Conservation (phyloP, 2,329 filamentous ascomycete species). For the Hypomyces perniciosus region DNA sequence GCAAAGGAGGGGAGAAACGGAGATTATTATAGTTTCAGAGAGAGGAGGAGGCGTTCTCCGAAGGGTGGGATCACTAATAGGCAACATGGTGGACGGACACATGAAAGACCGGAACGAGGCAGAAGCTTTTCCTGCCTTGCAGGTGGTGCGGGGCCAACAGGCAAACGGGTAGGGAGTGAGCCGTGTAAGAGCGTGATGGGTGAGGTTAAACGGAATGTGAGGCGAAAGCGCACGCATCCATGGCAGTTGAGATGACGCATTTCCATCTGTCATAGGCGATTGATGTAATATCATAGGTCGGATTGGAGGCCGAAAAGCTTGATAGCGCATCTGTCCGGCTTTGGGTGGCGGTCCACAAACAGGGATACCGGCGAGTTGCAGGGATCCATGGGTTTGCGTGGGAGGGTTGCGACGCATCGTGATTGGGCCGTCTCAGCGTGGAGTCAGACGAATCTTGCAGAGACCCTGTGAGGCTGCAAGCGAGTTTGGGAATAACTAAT, state of each 20-base stretch:
- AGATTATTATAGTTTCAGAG: slow-evolving; percentile 10
- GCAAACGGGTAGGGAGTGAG: not conserved
- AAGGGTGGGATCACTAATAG: not conserved
- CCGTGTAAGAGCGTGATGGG: not conserved
- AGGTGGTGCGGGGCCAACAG: not conserved
- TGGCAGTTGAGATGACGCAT: slow-evolving; percentile 22
- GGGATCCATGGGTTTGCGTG: slow-evolving; percentile 8
- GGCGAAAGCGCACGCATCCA: slow-evolving; percentile 5
- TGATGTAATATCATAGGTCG: slow-evolving; percentile 9
- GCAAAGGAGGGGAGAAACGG: not conserved
- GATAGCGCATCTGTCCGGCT: not conserved
- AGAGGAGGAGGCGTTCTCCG: not conserved
- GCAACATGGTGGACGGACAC: not conserved
- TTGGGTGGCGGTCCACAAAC: slow-evolving; percentile 9
- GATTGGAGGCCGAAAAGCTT: slow-evolving; percentile 2
- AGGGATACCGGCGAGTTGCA: not conserved
- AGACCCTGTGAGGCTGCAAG: slow-evolving; percentile 1
- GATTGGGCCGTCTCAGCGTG: slow-evolving; percentile 3
- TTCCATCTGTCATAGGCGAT: slow-evolving; percentile 21
- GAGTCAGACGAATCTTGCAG: slow-evolving; percentile 4
- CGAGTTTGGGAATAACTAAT: not conserved
- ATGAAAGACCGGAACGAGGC: not conserved
- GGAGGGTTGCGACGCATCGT: not conserved
- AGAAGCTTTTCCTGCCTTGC: not conserved
- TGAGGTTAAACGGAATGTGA: not conserved